Base-by-base conservation (phyloP, 2,329 filamentous ascomycete species). In the Pseudocercospora cruenta region DNA sequence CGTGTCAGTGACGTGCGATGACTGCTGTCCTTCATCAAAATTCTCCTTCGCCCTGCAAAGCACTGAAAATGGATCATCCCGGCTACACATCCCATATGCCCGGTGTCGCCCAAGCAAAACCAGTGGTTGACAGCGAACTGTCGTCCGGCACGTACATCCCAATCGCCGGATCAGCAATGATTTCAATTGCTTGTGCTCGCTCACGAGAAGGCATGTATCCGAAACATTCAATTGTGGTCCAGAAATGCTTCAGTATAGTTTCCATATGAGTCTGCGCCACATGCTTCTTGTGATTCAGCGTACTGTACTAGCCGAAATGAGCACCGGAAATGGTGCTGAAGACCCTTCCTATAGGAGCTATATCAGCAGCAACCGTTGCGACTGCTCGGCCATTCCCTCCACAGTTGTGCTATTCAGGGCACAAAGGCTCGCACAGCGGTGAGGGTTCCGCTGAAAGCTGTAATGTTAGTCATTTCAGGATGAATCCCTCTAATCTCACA, bases 1-100 rank as follows among this genome's bases (percentile, higher is more conserved):
- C 31, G 62, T 58, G 62, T 55, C 55, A 53, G 55, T 69, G 69
- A 69, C 67, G 67, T 66, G 65, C 62, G 21, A 62, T 67, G 58
- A 64, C 62, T 59, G 26, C 61, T 64, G 63, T 64, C 47, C 28
- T 63, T 57, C 63, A 33, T 66, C 61, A 49, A 62, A 24, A 59
- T 60, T 57, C 49, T 36, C 63, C 57, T 62, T 62, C 55, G 21
- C 55, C 49, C 58, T 62, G 66, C 63, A 53, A 57, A 51, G 60
- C 54, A 33, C 58, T 55, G 63, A 28, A 21, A 65, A 58, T 58
- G 64, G 64, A 36, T 59, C 55, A 58, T 65, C 69, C 65, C 63
- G 59, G 67, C 63, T 43, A 39, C 63, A 66, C 67, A 62, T 62
- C 60, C 68, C 68, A 60, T 49, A 59, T 58, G 39, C 55, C 66